Conservation (phyloP, 2,329 filamentous ascomycete genomes). For the Colletotrichum destructivum region DNA sequence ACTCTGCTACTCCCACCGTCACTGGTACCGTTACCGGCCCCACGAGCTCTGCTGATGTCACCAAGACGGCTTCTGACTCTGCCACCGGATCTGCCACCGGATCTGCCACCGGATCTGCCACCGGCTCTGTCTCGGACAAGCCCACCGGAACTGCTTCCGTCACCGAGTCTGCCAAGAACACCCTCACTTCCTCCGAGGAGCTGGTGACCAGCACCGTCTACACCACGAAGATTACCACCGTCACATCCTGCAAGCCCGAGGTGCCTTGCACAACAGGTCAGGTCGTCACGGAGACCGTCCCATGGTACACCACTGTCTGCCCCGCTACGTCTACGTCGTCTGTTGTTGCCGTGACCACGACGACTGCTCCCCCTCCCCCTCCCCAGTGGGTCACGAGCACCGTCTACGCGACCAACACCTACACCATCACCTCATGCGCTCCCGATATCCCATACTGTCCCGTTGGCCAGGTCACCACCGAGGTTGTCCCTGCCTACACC, state of each 20-base stretch:
- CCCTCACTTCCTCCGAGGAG: conserved; percentile 18
- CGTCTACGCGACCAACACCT: conserved; percentile 58
- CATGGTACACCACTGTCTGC: conserved; percentile 59
- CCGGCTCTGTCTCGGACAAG: conserved; percentile 12
- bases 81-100: conserved; percentile 28
- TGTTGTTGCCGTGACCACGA: conserved; percentile 26
- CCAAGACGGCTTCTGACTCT: conserved; percentile 35
- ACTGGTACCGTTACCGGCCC: conserved; percentile 38
- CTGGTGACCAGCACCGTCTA: conserved; percentile 51
- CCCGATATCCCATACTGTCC: conserved; percentile 58
- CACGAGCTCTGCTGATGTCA: conserved; percentile 1
- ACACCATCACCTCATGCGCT: conserved; percentile 71
- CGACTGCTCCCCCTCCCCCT: conserved; percentile 16
- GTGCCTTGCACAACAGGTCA: conserved; percentile 51
- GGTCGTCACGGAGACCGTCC: conserved; percentile 55
- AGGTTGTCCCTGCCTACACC: conserved; percentile 53
- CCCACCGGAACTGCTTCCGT: conserved; percentile 5
- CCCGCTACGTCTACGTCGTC: conserved; percentile 50
- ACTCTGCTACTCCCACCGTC: conserved; percentile 9
- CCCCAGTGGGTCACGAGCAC: conserved; percentile 52
- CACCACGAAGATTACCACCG: conserved; percentile 52
- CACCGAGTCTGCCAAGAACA: conserved; percentile 19
- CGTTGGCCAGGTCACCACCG: conserved; percentile 54
- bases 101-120: conserved; percentile 33
- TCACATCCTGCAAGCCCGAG: conserved; percentile 63